phyloP scores from a whole-genome alignment of 805 yeast species.

The Cyberlindnera nakhonratchasimensis region DNA sequence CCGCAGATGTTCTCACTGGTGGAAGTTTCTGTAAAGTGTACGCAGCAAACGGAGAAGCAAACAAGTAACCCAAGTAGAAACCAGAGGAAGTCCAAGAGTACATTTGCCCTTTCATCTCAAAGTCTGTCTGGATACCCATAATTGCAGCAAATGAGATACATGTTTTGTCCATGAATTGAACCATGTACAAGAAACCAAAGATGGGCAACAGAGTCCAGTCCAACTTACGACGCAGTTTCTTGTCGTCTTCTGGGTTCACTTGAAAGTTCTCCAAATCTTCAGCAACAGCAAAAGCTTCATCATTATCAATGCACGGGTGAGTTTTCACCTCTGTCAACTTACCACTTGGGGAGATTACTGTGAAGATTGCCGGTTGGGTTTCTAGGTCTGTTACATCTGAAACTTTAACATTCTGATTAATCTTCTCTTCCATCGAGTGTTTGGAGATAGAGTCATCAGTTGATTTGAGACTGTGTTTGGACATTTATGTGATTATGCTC shows the following conservation, averaged over 20 bases:
- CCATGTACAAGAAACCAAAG: constrained; percentile 28
- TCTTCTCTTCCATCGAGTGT: too few species aligned
- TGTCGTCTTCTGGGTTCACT: constrained; percentile 29
- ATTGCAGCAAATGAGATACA: constrained; percentile 42
- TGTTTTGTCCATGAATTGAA: constrained; percentile 42
- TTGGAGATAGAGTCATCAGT: too few species aligned
- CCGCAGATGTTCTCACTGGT: constrained; percentile 32
- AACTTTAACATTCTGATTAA: too few species aligned
- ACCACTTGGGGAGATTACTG: constrained; percentile 13
- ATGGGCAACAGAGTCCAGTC: constrained; percentile 36
- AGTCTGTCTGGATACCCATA: constrained; percentile 38
- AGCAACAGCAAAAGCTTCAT: constrained; percentile 15
- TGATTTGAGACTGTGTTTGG: too few species aligned
- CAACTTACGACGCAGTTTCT: constrained; percentile 35
- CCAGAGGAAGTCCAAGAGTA: constrained; percentile 47
- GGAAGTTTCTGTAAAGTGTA: constrained; percentile 47
- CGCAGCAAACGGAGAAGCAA: constrained; percentile 42
- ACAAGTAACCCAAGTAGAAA: constrained; percentile 54
- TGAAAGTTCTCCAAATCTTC: constrained; percentile 10
- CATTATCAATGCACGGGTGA: constrained; percentile 22
- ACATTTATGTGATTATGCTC: too few species aligned
- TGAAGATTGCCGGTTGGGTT: constrained; percentile 11
- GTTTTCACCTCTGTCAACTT: constrained; percentile 6
- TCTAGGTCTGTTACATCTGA: too few species aligned
- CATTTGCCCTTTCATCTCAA: constrained; percentile 38